Evolutionary conservation across 768 basidiomycete genomes (phyloP), one percentile per base, ranked within the genome.

Genomic region (Antrodiella citrinella): DNA sequence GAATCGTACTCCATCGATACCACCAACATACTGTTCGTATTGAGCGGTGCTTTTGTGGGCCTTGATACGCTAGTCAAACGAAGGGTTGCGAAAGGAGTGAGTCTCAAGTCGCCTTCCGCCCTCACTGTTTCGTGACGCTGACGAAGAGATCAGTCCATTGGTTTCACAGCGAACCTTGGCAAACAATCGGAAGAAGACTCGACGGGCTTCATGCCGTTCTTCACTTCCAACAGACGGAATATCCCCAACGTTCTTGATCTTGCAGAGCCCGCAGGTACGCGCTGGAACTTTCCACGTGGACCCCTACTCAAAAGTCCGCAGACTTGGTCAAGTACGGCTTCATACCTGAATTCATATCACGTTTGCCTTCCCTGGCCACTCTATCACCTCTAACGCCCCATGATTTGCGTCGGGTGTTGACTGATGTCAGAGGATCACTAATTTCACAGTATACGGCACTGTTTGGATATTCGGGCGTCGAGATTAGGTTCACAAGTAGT

Each of bases 41-140:
- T 95, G 10, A 93, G 91, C 45, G 95, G 95, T 1, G 95, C 95
- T 1, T 96, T 96, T 62, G 92, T 96, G 9, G 94, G 94, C 0
- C 68, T 97, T 45, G 93, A 96, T 40, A 78, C 73, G 46, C 68
- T 97, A 21, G 81, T 98, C 54, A 84, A 82, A 62, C 73, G 82
- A 48, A 75, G 93, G 35, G 73, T 91, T 10, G 81, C 84, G 10
- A 92, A 91, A 69, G 91, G 91, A 4, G 92, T 93, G 63, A 57
- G 86, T 73, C 22, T 21, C 21, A 26, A 9, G n/a, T 21, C 18
- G 10, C 30, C 30, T 35, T 7, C 15, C 30, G n/a, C n/a, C n/a
- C n/a, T n/a, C n/a, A n/a, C n/a, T n/a, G n/a, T n/a, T n/a, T n/a
- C n/a, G n/a, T n/a, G n/a, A n/a, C n/a, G n/a, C n/a, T n/a, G n/a